These are phyloP conservation scores for Populus alba DNA, from an alignment of 345 rosid species.

Conservation along the genomic window DNA sequence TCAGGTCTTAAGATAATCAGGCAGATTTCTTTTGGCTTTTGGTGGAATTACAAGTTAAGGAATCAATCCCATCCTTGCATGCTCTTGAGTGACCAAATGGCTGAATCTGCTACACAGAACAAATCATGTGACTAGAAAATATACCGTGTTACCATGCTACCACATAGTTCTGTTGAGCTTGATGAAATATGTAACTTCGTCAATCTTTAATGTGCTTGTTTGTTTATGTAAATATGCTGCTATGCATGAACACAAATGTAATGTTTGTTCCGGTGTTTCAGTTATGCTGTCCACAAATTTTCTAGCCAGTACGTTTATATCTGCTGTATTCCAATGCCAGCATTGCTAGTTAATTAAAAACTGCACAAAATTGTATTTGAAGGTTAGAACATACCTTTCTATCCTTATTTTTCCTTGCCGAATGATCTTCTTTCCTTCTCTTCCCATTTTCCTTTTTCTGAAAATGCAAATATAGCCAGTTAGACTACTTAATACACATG, in stretches of 20 bases:
- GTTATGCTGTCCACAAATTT: neutral
- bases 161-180: too few relatives aligned
- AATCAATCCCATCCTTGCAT: too few relatives aligned
- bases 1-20: too few relatives aligned
- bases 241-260: neutral
- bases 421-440: constrained; percentile 78
- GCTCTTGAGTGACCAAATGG: too few relatives aligned
- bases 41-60: too few relatives aligned
- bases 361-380: neutral
- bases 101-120: too few relatives aligned
- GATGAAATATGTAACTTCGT: too few relatives aligned
- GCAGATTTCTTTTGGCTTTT: too few relatives aligned
- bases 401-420: constrained; percentile 73
- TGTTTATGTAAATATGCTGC: neutral
- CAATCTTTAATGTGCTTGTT: neutral
- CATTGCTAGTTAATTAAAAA: neutral
- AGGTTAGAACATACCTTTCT: constrained; percentile 51
- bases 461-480: constrained; percentile 14
- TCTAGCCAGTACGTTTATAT: neutral
- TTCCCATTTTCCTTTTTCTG: constrained; percentile 84
- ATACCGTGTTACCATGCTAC: too few relatives aligned
- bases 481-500: constrained; percentile 2
- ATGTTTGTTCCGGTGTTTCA: neutral
- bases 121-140: too few relatives aligned
- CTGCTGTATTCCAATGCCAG: neutral